These are phyloP conservation scores for Lactarius hengduanensis DNA, from an alignment of 768 basidiomycete species.

Conservation along the genomic window DNA sequence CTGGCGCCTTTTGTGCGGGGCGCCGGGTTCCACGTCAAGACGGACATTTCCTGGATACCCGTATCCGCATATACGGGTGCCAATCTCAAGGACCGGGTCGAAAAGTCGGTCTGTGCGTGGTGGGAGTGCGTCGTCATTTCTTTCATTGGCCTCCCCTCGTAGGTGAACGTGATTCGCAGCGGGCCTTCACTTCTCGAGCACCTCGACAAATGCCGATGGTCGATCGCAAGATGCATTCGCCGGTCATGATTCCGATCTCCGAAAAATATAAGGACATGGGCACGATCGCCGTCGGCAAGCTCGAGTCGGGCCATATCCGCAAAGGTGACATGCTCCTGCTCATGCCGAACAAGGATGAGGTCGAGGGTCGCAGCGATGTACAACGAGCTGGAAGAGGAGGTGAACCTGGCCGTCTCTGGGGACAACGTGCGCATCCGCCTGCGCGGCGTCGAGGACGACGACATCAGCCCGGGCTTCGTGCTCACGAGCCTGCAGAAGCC, in stretches of 20 bases:
- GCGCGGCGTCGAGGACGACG: constrained; percentile 92
- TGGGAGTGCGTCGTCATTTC: constrained; percentile 63
- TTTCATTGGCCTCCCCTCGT: background rate
- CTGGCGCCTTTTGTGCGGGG: constrained; percentile 84
- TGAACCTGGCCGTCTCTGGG: constrained; percentile 74
- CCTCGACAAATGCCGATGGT: constrained; percentile 90
- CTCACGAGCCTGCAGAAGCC: constrained; percentile 76
- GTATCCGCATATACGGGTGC: constrained; percentile 89
- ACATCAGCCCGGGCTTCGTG: constrained; percentile 93
- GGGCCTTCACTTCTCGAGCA: constrained; percentile 84
- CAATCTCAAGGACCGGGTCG: constrained; percentile 85
- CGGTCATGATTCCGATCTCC: constrained; percentile 95
- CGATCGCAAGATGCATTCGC: constrained; percentile 85
- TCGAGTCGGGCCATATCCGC: constrained; percentile 90
- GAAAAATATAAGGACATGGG: constrained; percentile 99
- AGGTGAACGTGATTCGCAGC: constrained; percentile 37
- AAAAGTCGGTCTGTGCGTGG: constrained; percentile 73
- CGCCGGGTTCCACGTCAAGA: constrained; percentile 92
- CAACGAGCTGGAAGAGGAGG: constrained; percentile 90
- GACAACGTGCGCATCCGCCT: constrained; percentile 95
- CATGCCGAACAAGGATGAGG: constrained; percentile 88
- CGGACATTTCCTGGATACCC: constrained; percentile 90
- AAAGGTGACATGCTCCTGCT: constrained; percentile 82
- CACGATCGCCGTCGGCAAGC: constrained; percentile 93
- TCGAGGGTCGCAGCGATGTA: constrained; percentile 88